These are phyloP conservation scores for Bipolaris zeicola DNA, from an alignment of 2,329 filamentous ascomycete genomes.

Conservation along the genomic window DNA sequence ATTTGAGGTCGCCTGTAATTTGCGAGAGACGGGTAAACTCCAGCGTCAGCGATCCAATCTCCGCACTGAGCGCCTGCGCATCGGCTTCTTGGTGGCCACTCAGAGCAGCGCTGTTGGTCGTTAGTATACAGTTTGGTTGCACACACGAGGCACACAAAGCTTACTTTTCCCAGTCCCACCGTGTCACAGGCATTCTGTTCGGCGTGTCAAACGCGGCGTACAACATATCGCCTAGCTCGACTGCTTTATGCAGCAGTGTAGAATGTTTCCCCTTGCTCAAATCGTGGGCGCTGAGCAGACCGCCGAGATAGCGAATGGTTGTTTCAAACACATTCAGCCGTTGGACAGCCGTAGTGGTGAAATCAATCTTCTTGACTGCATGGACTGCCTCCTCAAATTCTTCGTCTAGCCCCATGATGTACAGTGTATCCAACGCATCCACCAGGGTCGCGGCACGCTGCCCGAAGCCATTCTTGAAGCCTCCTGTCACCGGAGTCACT, in stretches of 20 bases:
- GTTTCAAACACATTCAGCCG: slow-evolving; percentile 50
- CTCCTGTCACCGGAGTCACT: slow-evolving; percentile 56
- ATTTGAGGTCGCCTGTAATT: slow-evolving; percentile 46
- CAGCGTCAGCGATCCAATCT: slow-evolving; percentile 46
- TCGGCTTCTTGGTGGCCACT: slow-evolving; percentile 38
- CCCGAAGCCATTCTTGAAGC: slow-evolving; percentile 57
- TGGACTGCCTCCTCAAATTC: slow-evolving; percentile 63
- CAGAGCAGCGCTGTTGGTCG: slow-evolving; percentile 32
- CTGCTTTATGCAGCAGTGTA: slow-evolving; percentile 47
- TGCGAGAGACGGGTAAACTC: slow-evolving; percentile 50
- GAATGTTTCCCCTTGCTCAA: slow-evolving; percentile 44
- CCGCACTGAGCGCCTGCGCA: slow-evolving; percentile 41
- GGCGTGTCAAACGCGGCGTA: slow-evolving; percentile 53
- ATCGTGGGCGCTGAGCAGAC: slow-evolving; percentile 47
- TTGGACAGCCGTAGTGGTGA: slow-evolving; percentile 49
- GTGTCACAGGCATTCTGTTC: slow-evolving; percentile 49
- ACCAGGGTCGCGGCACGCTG: slow-evolving; percentile 65
- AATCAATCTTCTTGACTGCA: slow-evolving; percentile 61
- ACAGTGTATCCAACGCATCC: slow-evolving; percentile 65
- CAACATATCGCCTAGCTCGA: slow-evolving; percentile 52
- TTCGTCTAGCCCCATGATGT: slow-evolving; percentile 64
- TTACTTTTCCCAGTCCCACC: slow-evolving; percentile 48
- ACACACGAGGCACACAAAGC: slow-evolving; percentile 3
- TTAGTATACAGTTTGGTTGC: slow-evolving; percentile 20
- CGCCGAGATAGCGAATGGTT: slow-evolving; percentile 49